Percentiles rank a stretch among this genome's conserved stretches.
Evolutionary conservation across 169 alveolate species (phyloP).

Genomic region (Pseudocohnilembus persalinus): DNA sequence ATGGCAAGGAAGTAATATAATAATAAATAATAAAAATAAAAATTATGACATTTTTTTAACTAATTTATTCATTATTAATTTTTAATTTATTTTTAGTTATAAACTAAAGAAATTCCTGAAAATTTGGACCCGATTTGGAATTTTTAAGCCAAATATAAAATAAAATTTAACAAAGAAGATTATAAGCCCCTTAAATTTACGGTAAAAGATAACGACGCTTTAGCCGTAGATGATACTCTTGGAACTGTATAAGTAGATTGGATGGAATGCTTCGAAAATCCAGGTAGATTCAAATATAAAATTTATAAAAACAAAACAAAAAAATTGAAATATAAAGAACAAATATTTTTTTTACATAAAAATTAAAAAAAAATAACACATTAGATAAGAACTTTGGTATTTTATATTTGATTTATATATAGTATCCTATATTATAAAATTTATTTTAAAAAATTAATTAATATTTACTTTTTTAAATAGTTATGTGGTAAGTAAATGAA

Average conservation of each 20-base stretch:
- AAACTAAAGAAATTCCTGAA: slow-evolving; percentile 15
- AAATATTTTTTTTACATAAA: no score
- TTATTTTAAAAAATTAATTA: no score
- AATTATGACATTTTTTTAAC: background rate
- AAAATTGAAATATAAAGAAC: no score
- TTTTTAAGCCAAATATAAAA: slow-evolving; percentile 5
- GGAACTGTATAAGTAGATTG: slow-evolving; percentile 27
- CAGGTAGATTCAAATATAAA: background rate
- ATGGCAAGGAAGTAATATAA: no score
- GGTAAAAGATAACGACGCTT: slow-evolving; percentile 21
- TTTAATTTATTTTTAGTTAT: slow-evolving; percentile 19
- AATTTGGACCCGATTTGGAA: slow-evolving; percentile 33
- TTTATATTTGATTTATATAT: no score
- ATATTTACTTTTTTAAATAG: no score
- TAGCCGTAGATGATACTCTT: slow-evolving; percentile 30
- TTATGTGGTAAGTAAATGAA: slow-evolving; percentile 31
- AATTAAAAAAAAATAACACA: no score
- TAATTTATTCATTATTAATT: slow-evolving; percentile 27
- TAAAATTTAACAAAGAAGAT: slow-evolving; percentile 21
- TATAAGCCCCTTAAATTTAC: slow-evolving; percentile 25
- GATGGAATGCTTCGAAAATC: slow-evolving; percentile 47
- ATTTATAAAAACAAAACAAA: background rate
- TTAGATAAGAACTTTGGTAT: no score
- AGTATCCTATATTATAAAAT: background rate
- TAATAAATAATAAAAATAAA: no score